Base-by-base conservation (phyloP, 768 basidiomycete species). In the Jaapia argillacea region DNA sequence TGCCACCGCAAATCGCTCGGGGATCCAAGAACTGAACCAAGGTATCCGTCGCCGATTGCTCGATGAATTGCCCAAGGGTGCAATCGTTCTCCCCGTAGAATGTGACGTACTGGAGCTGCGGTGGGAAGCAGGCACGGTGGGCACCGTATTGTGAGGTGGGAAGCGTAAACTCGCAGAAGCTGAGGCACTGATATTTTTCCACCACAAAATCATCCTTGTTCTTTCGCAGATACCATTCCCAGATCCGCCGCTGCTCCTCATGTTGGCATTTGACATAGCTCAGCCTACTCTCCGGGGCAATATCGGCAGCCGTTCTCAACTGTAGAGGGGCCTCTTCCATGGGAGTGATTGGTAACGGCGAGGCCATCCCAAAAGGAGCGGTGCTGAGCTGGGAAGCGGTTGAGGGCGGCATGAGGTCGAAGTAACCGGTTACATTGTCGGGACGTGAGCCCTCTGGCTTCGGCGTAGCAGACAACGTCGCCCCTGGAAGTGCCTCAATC, bases 211-310 rank as follows among this genome's bases (percentile, higher is more conserved):
- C 85, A 54, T 91, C 87, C 10, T 66, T 57, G 56, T 92, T 90
- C 62, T 89, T 86, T 40, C 86, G 77, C 7, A 87, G 66, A 56
- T 94, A 94, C 92, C 91, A 96, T 54, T 91, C 87, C 92, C 93
- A 97, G 23, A 94, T 77, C 35, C 87, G 80, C 27, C 85, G 75
- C 49, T 89, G 85, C 52, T 94, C 90, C 51, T 84, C 82, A 44
- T 92, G 86, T 50, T 82, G 81, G 70, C 80, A 82, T 57, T 84
- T 80, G 28, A 86, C 63, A 27, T 78, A 67, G 38, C 72, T 74
- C 31, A 85, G 74, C 16, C 70, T 73, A 54, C 87, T 89, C 55
- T 92, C 83, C 27, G 80, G 64, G 7, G 71, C 62, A 39, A 96
- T 88, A 52, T 92, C 87, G 23, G 74, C 66, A 2, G 66, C 63